Percentiles rank a stretch among this genome's conserved stretches.
These are phyloP conservation scores for Lignosus rhinocerotis DNA, from an alignment of 1,284 basidiomycete species.

Conservation along the genomic window DNA sequence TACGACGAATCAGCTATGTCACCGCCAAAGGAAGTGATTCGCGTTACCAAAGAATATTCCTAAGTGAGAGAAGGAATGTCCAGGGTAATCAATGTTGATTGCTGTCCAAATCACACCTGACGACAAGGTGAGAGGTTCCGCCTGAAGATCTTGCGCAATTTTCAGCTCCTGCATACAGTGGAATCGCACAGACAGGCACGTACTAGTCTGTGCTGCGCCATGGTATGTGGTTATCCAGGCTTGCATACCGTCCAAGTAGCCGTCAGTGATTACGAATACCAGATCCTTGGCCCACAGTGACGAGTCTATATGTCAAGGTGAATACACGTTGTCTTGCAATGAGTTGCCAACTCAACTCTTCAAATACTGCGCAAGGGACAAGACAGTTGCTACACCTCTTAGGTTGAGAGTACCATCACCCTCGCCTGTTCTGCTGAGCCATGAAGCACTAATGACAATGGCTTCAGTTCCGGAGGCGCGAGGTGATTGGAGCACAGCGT, in stretches of 20 bases:
- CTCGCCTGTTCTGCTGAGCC: slow-evolving; percentile 69
- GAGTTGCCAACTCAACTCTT: slow-evolving; percentile 61
- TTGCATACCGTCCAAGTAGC: slow-evolving; percentile 88
- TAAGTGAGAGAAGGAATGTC: slow-evolving; percentile 93
- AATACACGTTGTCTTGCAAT: not conserved
- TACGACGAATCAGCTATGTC: slow-evolving; percentile 34
- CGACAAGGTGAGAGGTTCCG: slow-evolving; percentile 59
- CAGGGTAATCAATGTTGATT: slow-evolving; percentile 92
- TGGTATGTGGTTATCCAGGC: slow-evolving; percentile 90
- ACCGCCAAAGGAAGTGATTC: slow-evolving; percentile 26
- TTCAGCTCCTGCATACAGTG: not conserved
- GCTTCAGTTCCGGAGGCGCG: slow-evolving; percentile 89
- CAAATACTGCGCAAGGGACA: slow-evolving; percentile 83
- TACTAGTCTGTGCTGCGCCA: slow-evolving; percentile 66
- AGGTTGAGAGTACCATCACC: slow-evolving; percentile 70
- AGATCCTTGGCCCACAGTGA: slow-evolving; percentile 95
- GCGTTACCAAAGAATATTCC: slow-evolving; percentile 83
- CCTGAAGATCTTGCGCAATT: slow-evolving; percentile 54
- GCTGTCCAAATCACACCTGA: slow-evolving; percentile 95
- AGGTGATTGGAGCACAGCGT: slow-evolving; percentile 81
- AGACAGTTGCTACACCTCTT: slow-evolving; percentile 81
- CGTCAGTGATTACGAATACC: slow-evolving; percentile 88
- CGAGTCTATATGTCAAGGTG: slow-evolving; percentile 57
- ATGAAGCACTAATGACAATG: slow-evolving; percentile 87
- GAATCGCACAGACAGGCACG: slow-evolving; percentile 19